Evolutionary conservation across 192 early-diverging fungal genomes (phyloP).

Genomic region (Linnemannia schmuckeri): DNA sequence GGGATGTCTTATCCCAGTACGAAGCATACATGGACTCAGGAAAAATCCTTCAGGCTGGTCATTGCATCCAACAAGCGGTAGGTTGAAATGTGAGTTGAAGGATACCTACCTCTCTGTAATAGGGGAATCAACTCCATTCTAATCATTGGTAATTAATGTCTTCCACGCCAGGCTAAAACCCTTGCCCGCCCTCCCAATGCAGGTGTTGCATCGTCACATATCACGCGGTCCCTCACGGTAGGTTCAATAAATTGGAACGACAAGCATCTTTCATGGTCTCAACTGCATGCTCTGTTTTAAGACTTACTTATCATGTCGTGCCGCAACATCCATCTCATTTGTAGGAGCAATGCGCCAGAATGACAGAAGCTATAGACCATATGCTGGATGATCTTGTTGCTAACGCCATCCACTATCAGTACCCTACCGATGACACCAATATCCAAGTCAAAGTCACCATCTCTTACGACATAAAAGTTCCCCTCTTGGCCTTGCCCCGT

Average conservation of each 20-base stretch:
- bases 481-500: conserved; percentile 21
- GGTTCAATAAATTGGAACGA: background rate
- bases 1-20: conserved; percentile 37
- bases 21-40: conserved; percentile 43
- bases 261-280: no score
- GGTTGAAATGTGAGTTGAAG: background rate
- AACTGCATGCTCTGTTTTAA: background rate
- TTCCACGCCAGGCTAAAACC: conserved; percentile 22
- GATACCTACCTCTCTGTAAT: background rate
- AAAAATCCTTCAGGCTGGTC: conserved; percentile 47
- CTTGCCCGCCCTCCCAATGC: conserved; percentile 41
- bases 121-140: background rate
- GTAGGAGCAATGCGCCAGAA: conserved; percentile 41
- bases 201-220: conserved; percentile 30
- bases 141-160: background rate
- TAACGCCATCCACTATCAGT: conserved; percentile 11
- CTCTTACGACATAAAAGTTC: conserved; percentile 41
- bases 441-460: conserved; percentile 9
- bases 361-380: conserved; percentile 46
- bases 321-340: background rate
- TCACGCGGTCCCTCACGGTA: conserved; percentile 44
- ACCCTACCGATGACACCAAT: background rate
- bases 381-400: conserved; percentile 50
- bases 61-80: conserved; percentile 55
- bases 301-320: background rate